A percentile compares a stretch with the other conserved stretches of the same genome.
Conservation (phyloP, 2,329 filamentous ascomycete genomes). For the Phyllosticta citriasiana region DNA sequence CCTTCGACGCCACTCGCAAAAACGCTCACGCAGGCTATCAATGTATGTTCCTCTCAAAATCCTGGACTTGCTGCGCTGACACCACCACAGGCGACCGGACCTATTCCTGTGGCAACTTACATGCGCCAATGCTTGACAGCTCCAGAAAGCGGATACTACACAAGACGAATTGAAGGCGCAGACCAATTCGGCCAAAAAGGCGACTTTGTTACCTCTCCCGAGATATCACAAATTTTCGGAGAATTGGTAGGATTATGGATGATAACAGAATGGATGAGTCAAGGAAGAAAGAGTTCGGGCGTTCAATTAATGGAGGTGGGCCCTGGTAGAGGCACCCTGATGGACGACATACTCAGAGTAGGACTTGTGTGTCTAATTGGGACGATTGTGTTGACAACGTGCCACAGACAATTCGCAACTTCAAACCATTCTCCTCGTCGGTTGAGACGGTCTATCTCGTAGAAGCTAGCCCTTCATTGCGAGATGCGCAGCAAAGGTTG, state of each 20-base stretch:
- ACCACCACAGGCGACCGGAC: constrained; percentile 62
- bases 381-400: constrained; percentile 6
- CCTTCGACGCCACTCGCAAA: constrained; percentile 88
- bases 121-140: constrained; percentile 98
- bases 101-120: constrained; percentile 82
- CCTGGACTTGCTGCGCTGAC: not conserved
- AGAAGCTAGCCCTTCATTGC: constrained; percentile 76
- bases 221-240: constrained; percentile 95
- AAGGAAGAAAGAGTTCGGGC: constrained; percentile 62
- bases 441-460: constrained; percentile 89
- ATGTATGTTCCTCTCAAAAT: constrained; percentile 41
- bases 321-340: constrained; percentile 85
- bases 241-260: constrained; percentile 93
- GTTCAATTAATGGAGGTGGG: constrained; percentile 91
- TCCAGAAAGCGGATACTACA: constrained; percentile 89
- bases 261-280: constrained; percentile 90
- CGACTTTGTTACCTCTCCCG: constrained; percentile 93
- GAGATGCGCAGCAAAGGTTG: constrained; percentile 66
- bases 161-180: constrained; percentile 54
- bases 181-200: constrained; percentile 91
- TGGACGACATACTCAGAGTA: constrained; percentile 91
- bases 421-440: constrained; percentile 64
- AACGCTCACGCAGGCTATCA: constrained; percentile 75
- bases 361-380: constrained; percentile 19
- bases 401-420: constrained; percentile 67